These are phyloP conservation scores for Leccinum sublutescens DNA, from an alignment of 768 basidiomycete species.

Conservation along the genomic window DNA sequence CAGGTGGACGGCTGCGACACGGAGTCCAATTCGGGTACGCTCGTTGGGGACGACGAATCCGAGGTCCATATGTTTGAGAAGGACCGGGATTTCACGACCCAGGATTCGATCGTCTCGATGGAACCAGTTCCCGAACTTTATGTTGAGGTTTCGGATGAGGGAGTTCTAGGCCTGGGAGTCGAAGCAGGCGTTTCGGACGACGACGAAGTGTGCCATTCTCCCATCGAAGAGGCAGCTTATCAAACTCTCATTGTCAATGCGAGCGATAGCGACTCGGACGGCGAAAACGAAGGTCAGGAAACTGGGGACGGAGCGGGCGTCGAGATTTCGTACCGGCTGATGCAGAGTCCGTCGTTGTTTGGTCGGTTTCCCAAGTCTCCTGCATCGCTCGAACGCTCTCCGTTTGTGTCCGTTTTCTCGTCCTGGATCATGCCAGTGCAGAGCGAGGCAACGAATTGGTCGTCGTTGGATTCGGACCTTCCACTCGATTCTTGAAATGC, in stretches of 20 bases:
- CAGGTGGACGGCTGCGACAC: neutral
- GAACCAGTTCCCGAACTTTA: neutral
- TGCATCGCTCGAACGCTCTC: neutral
- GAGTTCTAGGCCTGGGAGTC: neutral
- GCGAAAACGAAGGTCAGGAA: neutral
- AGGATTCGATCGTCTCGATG: neutral
- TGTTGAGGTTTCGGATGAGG: neutral
- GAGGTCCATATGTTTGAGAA: slow-evolving; percentile 8
- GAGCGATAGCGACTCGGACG: slow-evolving; percentile 1
- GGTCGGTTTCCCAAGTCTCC: slow-evolving; percentile 16
- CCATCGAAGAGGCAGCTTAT: neutral
- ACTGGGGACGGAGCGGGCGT: neutral
- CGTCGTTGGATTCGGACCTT: slow-evolving; percentile 17
- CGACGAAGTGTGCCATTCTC: neutral
- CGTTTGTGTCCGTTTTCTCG: slow-evolving; percentile 18
- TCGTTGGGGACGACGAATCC: slow-evolving; percentile 11
- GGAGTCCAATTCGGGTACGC: slow-evolving; percentile 12
- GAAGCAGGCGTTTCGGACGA: slow-evolving; percentile 5
- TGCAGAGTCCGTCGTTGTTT: slow-evolving; percentile 9
- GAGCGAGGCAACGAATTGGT: slow-evolving; percentile 4
- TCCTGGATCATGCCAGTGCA: slow-evolving; percentile 18
- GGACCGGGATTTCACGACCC: neutral
- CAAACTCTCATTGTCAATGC: slow-evolving; percentile 9
- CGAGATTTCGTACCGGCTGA: neutral
- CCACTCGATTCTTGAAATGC: neutral